Conservation (phyloP, 306 rosid genomes). For the Lithocarpus polystachyus region DNA sequence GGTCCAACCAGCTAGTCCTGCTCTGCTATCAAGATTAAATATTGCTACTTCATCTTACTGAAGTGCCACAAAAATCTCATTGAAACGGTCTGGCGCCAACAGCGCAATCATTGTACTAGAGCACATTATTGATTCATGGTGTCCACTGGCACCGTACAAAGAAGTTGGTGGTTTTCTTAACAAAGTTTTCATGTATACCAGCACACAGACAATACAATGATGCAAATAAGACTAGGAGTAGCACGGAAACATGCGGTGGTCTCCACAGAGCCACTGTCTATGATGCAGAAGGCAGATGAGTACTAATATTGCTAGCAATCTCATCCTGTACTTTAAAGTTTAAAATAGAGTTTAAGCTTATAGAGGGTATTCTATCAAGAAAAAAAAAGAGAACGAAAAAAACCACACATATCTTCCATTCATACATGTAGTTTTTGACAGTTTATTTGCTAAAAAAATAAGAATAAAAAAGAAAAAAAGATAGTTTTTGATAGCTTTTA, state of each 20-base stretch:
- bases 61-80: not conserved
- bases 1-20: not conserved
- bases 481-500: too few species aligned
- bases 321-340: too few species aligned
- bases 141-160: not conserved
- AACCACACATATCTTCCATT: not conserved
- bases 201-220: not conserved
- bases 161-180: too few species aligned
- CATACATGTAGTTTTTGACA: too few species aligned
- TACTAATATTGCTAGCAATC: not conserved
- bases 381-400: not conserved
- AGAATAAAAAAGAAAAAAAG: too few species aligned
- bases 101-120: not conserved
- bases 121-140: not conserved
- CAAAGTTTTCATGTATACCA: not conserved
- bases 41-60: not conserved
- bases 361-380: too few species aligned
- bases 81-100: not conserved
- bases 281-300: not conserved
- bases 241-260: conserved; percentile 8
- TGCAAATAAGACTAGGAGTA: conserved; percentile 17
- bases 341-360: too few species aligned
- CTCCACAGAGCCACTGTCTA: conserved; percentile 14
- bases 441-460: too few species aligned
- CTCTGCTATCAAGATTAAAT: not conserved